Base-by-base conservation (phyloP, 768 basidiomycete species). In the Lentinula detonsa region DNA sequence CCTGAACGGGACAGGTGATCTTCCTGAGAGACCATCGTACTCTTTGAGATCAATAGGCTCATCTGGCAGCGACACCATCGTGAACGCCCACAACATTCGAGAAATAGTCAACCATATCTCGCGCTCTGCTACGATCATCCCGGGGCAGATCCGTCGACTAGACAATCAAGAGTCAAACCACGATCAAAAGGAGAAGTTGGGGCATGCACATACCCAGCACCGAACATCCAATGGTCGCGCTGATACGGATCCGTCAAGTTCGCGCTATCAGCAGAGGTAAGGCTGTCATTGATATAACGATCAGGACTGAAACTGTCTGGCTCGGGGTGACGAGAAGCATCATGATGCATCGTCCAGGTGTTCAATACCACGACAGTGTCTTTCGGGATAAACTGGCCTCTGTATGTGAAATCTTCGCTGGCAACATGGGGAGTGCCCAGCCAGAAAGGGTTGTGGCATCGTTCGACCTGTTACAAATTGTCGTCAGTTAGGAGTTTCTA, bases 181-280 rank as follows among this genome's bases (percentile, higher is more conserved):
- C n/a, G 33, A 55, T 10, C 15, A 53, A 34, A 34, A 5, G 8
- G 8, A 48, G 9, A 4, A 13, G 31, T 23, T 28, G 28, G 28
- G 28, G 28, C 3, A 9, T 7, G 21, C 7, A 67, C 72, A 3
- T 60, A 75, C 73, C 74, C 75, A 0, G 70, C 73, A 16, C 75
- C 75, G 53, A 76, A 76, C 18, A 68, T 61, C 74, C 74, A 76
- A 48, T 76, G 74, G 61, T 76, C 75, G 11, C 75, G 65, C 15
- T 73, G 65, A 60, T 63, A 61, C 9, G 69, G 63, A 57, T 74
- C 61, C 9, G 65, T 16, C 15, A 71, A 69, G 8, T 72, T 72
- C 15, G 74, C 68, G 0, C 73, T 74, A 59, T 75, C 74, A 1
- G 69, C 67, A 39, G 62, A 66, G n/a, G 64, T 69, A 33, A 69